Base-by-base conservation (phyloP, 768 basidiomycete species). In the Boletus reticuloceps region DNA sequence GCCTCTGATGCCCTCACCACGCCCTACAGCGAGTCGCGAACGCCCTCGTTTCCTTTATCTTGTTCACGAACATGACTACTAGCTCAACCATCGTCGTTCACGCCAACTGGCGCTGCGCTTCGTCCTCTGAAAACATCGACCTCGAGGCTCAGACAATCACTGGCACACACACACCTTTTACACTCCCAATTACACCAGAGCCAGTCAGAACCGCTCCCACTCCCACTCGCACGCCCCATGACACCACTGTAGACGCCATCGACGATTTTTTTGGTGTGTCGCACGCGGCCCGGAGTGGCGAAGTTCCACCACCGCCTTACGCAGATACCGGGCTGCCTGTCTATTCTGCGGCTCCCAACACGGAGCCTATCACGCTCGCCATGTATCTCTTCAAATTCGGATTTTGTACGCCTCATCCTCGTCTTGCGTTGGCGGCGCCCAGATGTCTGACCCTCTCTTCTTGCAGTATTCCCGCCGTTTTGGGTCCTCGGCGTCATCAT, bases 381-480 rank as follows among this genome's bases (percentile, higher is more conserved):
- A 72, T 67, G 65, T 75, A 76, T 58, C 69, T 81, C 38, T 81
- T 81, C 72, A 77, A 74, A 56, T 77, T 74, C 29, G 80, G 80
- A 22, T 81, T 81, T 62, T 29, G 80, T 81, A 58, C 65, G 80
- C 74, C 6, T 46, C 32, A 3, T 37, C 12, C 17, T 32, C 13
- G 22, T n/a, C 43, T 19, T 16, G 7, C 12, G 14, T 54, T 16
- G 25, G 13, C 9, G n/a, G 7, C 11, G 20, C 19, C 12, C 9
- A 17, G 22, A 44, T 4, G 17, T 50, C 36, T 53, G 51, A 49
- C 29, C n/a, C 2, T 32, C 11, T 20, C 20, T 29, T 54, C 16
- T 57, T 36, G 1, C 58, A 79, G 79, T 80, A 49, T 80, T 77
- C 67, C 79, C 79, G n/a, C 74, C 72, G 16, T 74, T 79, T 55